Percentiles rank a stretch among this genome's conserved stretches.
Evolutionary conservation across 495 filamentous ascomycete species (phyloP).

Genomic region (Collariella sp.): DNA sequence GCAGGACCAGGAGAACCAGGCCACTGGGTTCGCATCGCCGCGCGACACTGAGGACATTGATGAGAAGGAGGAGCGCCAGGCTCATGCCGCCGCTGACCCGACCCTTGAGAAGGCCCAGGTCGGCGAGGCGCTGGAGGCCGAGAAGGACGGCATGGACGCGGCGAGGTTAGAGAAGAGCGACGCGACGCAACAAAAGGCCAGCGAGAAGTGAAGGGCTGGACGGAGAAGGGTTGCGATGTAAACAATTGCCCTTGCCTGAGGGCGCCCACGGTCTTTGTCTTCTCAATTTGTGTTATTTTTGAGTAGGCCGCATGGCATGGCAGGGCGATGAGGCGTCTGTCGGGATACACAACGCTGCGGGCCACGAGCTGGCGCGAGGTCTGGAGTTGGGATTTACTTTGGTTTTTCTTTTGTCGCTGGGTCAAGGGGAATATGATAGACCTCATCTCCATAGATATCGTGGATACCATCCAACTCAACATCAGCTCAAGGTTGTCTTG

Average conservation of each 20-base stretch:
- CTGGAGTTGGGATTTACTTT: slow-evolving; percentile 7
- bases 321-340: slow-evolving; percentile 5
- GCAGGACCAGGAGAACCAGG: slow-evolving; percentile 70
- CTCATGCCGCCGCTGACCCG: slow-evolving; percentile 29
- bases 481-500: not conserved
- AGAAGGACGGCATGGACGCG: slow-evolving; percentile 29
- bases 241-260: not conserved
- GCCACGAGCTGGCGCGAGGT: not conserved
- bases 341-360: slow-evolving; percentile 5
- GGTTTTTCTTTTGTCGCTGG: not conserved
- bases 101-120: slow-evolving; percentile 33
- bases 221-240: not conserved
- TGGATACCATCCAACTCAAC: slow-evolving; percentile 6
- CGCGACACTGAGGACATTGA: slow-evolving; percentile 85
- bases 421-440: slow-evolving; percentile 4
- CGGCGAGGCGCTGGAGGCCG: slow-evolving; percentile 37
- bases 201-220: slow-evolving; percentile 7
- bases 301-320: slow-evolving; percentile 2
- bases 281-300: slow-evolving; percentile 7
- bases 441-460: slow-evolving; percentile 13
- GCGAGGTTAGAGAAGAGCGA: slow-evolving; percentile 13
- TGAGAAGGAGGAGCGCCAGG: slow-evolving; percentile 44
- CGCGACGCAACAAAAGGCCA: slow-evolving; percentile 5
- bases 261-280: not conserved
- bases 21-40: slow-evolving; percentile 57